Evolutionary conservation across 1,284 basidiomycete species (phyloP).

Genomic region (Laetiporus sulphureus): DNA sequence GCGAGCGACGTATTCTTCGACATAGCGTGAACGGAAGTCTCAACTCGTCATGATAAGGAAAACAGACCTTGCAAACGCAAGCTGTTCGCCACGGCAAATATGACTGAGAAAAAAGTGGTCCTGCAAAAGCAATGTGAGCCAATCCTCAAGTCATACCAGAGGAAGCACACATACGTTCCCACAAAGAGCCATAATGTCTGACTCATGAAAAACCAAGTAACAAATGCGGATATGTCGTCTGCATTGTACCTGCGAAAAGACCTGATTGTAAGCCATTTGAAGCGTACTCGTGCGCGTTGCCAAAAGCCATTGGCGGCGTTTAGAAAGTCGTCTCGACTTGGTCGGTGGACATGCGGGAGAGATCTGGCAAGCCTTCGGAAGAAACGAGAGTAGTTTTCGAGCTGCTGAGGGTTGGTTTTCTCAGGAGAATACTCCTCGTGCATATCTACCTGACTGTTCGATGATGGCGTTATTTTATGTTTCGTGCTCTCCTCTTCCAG

Average conservation of each 20-base stretch:
- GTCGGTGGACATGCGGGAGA: conserved; percentile 73
- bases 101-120: conserved; percentile 92
- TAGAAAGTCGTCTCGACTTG: conserved; percentile 85
- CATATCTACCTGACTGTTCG: too few species aligned
- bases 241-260: conserved; percentile 95
- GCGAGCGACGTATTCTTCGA: conserved; percentile 78
- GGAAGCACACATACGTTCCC: conserved; percentile 79
- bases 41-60: background rate
- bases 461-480: too few species aligned
- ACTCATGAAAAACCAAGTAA: conserved; percentile 92
- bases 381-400: conserved; percentile 75
- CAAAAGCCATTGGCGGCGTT: conserved; percentile 84
- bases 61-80: conserved; percentile 76
- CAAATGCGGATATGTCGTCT: conserved; percentile 95
- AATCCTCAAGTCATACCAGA: too few species aligned
- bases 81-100: conserved; percentile 88
- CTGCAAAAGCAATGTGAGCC: conserved; percentile 34
- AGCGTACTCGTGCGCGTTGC: conserved; percentile 86
- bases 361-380: conserved; percentile 71
- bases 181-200: conserved; percentile 92
- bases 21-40: background rate
- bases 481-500: too few species aligned
- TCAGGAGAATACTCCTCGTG: too few species aligned
- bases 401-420: too few species aligned
- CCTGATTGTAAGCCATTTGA: conserved; percentile 97